Evolutionary conservation across 2,329 filamentous ascomycete genomes (phyloP).

Genomic region (Penicillium sp.): DNA sequence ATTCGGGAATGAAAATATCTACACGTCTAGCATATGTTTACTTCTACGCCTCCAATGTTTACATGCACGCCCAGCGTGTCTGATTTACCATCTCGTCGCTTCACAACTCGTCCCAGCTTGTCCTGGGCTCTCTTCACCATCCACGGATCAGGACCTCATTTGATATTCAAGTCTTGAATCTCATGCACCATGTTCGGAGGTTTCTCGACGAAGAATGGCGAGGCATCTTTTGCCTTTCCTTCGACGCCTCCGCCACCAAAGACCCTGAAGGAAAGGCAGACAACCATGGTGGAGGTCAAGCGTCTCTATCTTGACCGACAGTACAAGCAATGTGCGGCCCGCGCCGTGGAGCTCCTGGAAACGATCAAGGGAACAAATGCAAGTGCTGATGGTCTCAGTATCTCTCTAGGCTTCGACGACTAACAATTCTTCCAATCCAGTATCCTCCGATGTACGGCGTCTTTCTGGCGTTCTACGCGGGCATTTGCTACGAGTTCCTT

Average conservation of each 20-base stretch:
- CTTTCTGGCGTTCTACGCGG: conserved; percentile 51
- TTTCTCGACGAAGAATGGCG: conserved; percentile 22
- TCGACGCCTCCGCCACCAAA: conserved; percentile 15
- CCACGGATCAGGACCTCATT: neutral
- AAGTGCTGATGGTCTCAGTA: conserved; percentile 9
- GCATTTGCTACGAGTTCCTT: conserved; percentile 49
- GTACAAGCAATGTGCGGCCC: conserved; percentile 44
- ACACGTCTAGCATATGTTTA: neutral
- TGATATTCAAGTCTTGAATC: neutral
- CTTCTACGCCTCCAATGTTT: neutral
- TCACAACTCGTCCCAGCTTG: neutral
- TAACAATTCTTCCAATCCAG: conserved; percentile 24
- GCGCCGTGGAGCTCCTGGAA: conserved; percentile 33
- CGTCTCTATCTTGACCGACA: conserved; percentile 38
- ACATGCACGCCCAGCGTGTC: neutral
- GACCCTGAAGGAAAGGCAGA: conserved; percentile 36
- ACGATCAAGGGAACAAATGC: conserved; percentile 29
- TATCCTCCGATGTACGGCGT: conserved; percentile 36
- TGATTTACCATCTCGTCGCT: too few relatives aligned
- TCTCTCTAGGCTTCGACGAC: neutral
- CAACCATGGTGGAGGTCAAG: conserved; percentile 37
- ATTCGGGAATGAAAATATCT: neutral
- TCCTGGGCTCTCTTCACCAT: neutral
- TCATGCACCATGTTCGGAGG: conserved; percentile 15
- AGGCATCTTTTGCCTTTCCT: conserved; percentile 22